Base-by-base conservation (phyloP, 75 land plant genomes). In the Chamaecyparis obtusa region DNA sequence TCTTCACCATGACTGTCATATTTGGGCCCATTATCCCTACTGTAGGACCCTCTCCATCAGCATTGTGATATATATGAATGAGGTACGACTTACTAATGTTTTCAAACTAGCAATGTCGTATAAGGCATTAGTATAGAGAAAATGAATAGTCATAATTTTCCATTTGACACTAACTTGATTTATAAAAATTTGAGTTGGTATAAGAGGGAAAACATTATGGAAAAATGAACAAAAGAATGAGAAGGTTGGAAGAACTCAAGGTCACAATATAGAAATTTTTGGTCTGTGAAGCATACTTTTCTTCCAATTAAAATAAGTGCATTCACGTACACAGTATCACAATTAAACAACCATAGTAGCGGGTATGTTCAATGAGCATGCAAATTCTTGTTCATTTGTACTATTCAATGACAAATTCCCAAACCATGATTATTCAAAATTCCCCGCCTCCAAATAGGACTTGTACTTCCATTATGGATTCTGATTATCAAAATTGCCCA, bases 91-190 rank as follows among this genome's bases (percentile, higher is more conserved):
- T n/a, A n/a, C n/a, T n/a, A n/a, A n/a, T n/a, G n/a, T n/a, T n/a
- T n/a, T n/a, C n/a, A n/a, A n/a, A n/a, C 99, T 97, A 84, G 46
- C 83, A 81, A 8, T 44, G 48, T 43, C 51, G 13, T 49, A 81
- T 13, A 46, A 24, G 32, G 27, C 83, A 81, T 81, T n/a, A 81
- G 30, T n/a, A 13, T 16, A 46, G 49, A 43, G 83, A 27, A 44
- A 81, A 81, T n/a, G 8, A 81, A 27, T 44, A 11, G 17, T 37
- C 30, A 80, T 30, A 27, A 19, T 27, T 80, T 7, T 44, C 21
- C 30, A 17, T 37, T 14, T 2, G 15, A 41, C 44, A 9, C 10
- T 44, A 10, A 16, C 41, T 81, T 81, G 15, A 81, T 81, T 44
- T 46, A 81, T 46, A 44, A 46, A n/a, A 46, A 81, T 81, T 36